phyloP scores from a whole-genome alignment of 148 eudicot genomes.

The Polygonum maritimum region DNA sequence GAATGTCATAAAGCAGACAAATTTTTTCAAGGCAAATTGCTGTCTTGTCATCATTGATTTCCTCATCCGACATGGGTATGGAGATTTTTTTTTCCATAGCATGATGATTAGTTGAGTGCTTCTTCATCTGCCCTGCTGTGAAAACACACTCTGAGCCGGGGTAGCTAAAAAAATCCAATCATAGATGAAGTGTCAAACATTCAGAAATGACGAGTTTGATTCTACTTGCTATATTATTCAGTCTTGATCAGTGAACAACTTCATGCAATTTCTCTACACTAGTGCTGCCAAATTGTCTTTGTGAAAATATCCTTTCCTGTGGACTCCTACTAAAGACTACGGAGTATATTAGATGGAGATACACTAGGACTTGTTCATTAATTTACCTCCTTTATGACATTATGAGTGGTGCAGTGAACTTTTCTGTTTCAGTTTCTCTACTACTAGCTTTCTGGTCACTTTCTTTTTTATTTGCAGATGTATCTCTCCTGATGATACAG shows the following conservation, averaged over 20 bases:
- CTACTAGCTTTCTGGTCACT: background rate
- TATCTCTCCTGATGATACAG: constrained; percentile 56
- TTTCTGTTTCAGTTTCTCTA: background rate
- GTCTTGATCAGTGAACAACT: background rate
- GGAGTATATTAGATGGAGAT: background rate
- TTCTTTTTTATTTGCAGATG: constrained; percentile 33
- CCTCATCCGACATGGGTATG: constrained; percentile 91
- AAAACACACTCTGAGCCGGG: background rate
- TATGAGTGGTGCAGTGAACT: background rate
- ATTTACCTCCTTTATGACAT: background rate
- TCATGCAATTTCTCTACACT: background rate
- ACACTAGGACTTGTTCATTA: background rate
- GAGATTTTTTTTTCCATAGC: background rate
- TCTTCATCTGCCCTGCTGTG: background rate
- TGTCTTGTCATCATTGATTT: constrained; percentile 89
- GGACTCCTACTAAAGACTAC: background rate
- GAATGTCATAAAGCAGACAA: constrained; percentile 45
- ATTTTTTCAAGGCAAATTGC: constrained; percentile 70
- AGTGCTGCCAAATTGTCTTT: background rate
- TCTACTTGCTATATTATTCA: background rate
- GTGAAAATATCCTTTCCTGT: background rate
- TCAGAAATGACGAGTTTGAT: background rate
- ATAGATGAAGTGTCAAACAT: background rate
- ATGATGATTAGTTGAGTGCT: background rate
- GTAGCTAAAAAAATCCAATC: background rate